Evolutionary conservation across 768 basidiomycete genomes (phyloP), one percentile per base, ranked within the genome.

Genomic region (Russula griseocarnosa): DNA sequence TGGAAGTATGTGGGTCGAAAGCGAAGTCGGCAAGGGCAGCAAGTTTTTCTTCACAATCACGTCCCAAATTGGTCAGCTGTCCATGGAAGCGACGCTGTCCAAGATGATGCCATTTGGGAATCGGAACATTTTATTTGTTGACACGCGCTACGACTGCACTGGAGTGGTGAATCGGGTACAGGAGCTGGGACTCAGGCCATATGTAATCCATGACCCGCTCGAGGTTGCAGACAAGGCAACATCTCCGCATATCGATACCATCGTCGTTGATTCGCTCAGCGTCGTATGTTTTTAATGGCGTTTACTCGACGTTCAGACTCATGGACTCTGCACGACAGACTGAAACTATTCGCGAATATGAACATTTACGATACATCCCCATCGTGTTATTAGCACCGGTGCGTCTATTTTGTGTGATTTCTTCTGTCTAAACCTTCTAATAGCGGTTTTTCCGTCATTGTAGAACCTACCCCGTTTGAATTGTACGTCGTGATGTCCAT

Each of bases 1-100:
- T 70, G 97, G 97, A 52, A 92, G 96, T 71, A 92, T 99, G 82
- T 99, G 97, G 97, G 97, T 99, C 24, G 92, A 97, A 76, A 90
- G 88, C 66, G 94, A 96, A 74, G 91, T 96, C 63, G 83, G 89
- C 52, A 89, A 92, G 69, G 97, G 97, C 30, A 91, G 87, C 78
- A 88, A 87, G 75, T 96, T 98, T 83, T 96, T 90, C 84, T 98
- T 99, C 80, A 95, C 94, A 30, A 93, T 96, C 77, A 87, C 87
- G 5, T 93, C 88, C 28, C 88, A 90, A 75, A 87, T 92, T 70
- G 87, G 85, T 69, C 84, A 85, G 60, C 83, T 84, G 69, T 81
- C 87, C 13, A 80, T 89, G 73, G 93, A 94, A 58, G 79, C 77
- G 63, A 88, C 86, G 28, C 77, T 88, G 32, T 73, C 79, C 51